Percentiles rank a stretch among this genome's conserved stretches.
phyloP scores from a whole-genome alignment of 2,329 filamentous ascomycete genomes.

The Aspergillus oerlinghausenensis region DNA sequence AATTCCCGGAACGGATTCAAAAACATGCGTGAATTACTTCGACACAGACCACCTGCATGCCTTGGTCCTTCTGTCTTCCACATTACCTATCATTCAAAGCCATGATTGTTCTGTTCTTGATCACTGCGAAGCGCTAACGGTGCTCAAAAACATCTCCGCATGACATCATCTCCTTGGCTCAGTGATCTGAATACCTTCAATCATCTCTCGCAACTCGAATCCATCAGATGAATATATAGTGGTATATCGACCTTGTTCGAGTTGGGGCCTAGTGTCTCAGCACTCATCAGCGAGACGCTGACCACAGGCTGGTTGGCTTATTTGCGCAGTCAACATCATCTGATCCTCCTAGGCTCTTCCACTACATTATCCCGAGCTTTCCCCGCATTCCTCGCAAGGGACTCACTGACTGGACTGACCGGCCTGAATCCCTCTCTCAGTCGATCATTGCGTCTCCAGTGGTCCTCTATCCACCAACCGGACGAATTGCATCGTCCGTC shows the following conservation, averaged over 20 bases:
- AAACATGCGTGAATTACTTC: not conserved
- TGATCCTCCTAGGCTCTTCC: not conserved
- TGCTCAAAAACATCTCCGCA: not conserved
- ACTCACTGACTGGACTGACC: not conserved
- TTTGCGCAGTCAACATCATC: not conserved
- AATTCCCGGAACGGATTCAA: not conserved
- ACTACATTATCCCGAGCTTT: not conserved
- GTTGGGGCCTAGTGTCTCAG: no score
- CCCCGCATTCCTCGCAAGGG: not conserved
- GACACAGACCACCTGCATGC: not conserved
- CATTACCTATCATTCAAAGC: not conserved
- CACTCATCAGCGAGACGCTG: not conserved
- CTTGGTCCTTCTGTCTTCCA: not conserved
- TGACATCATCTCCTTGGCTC: not conserved
- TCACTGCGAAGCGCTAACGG: not conserved
- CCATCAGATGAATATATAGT: no score
- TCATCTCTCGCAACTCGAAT: not conserved
- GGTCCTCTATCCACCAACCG: not conserved
- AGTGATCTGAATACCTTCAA: not conserved
- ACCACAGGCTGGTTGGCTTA: not conserved
- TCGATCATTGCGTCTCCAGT: not conserved
- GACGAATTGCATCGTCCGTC: not conserved
- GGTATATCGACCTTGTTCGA: no score
- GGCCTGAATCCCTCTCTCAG: not conserved
- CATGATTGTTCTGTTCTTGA: not conserved